Evolutionary conservation across 140 eudicot species (phyloP).

Genomic region (Erigeron philadelphicus): DNA sequence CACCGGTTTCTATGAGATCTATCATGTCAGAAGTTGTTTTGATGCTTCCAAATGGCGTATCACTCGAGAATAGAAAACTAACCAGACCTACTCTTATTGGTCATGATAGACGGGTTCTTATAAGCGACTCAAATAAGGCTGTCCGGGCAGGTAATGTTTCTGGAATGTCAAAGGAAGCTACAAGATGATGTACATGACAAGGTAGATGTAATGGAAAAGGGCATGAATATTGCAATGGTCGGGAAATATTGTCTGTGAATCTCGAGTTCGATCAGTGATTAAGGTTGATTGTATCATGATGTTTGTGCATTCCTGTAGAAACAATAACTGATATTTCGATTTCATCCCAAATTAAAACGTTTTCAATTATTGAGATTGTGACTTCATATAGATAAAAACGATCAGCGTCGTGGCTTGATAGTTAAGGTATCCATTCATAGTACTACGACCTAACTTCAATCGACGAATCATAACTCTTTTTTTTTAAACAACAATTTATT

Average conservation of each 20-base stretch:
- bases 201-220: constrained; percentile 20
- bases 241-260: neutral
- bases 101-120: constrained; percentile 23
- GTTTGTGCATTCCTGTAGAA: no score
- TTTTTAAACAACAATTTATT: no score
- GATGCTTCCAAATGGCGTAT: constrained; percentile 38
- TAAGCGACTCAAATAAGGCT: constrained; percentile 21
- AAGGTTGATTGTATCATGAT: neutral
- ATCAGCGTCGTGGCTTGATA: no score
- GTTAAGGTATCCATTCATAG: no score
- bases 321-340: no score
- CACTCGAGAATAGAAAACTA: constrained; percentile 23
- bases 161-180: constrained; percentile 3
- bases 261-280: neutral
- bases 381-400: no score
- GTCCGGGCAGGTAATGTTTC: neutral
- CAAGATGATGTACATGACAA: constrained; percentile 15
- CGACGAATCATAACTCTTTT: no score
- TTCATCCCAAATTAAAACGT: no score
- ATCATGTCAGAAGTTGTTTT: constrained; percentile 58
- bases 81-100: constrained; percentile 35
- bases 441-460: no score
- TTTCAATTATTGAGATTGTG: no score
- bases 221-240: constrained; percentile 13
- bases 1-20: constrained; percentile 50